These are phyloP conservation scores for Pythium volutum DNA, from an alignment of 352 stramenopile species.

Conservation along the genomic window DNA sequence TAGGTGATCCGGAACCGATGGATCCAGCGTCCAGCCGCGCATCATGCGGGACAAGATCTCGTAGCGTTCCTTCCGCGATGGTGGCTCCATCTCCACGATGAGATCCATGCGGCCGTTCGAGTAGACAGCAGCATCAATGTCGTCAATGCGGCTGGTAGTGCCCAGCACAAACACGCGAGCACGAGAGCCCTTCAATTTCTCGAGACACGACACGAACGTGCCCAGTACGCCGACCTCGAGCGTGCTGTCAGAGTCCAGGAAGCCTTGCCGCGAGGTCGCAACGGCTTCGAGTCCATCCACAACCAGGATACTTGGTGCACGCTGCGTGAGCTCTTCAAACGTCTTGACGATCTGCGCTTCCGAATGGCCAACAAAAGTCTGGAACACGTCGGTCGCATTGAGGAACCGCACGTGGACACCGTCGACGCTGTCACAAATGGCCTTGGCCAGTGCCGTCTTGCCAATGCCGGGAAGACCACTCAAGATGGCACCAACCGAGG, in stretches of 20 bases:
- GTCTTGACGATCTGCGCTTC: conserved; percentile 63
- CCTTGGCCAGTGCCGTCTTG: conserved; percentile 60
- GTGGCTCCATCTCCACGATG: conserved; percentile 94
- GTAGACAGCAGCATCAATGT: conserved; percentile 90
- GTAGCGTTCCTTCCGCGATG: conserved; percentile 86
- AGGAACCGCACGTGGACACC: conserved; percentile 47
- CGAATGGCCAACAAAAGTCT: conserved; percentile 91
- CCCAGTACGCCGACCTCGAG: conserved; percentile 78
- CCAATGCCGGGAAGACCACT: conserved; percentile 68
- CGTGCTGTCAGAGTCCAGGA: conserved; percentile 53
- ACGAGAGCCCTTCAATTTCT: conserved; percentile 50
- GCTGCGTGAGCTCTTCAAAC: conserved; percentile 49
- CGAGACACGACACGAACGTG: conserved; percentile 82
- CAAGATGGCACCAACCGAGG: conserved; percentile 52
- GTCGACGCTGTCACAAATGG: conserved; percentile 30
- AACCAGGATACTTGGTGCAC: conserved; percentile 67
- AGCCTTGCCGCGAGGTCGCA: conserved; percentile 50
- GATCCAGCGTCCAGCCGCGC: conserved; percentile 64
- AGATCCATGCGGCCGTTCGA: conserved; percentile 96
- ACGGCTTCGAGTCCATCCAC: conserved; percentile 92
- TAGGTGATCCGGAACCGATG: conserved; percentile 65
- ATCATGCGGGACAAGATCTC: conserved; percentile 93
- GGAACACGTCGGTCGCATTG: conserved; percentile 92
- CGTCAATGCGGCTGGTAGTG: conserved; percentile 73
- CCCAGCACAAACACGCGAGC: conserved; percentile 65